Percentiles rank a stretch among this genome's conserved stretches.
phyloP scores from a whole-genome alignment of 345 rosid species.

The Citrus maxima region DNA sequence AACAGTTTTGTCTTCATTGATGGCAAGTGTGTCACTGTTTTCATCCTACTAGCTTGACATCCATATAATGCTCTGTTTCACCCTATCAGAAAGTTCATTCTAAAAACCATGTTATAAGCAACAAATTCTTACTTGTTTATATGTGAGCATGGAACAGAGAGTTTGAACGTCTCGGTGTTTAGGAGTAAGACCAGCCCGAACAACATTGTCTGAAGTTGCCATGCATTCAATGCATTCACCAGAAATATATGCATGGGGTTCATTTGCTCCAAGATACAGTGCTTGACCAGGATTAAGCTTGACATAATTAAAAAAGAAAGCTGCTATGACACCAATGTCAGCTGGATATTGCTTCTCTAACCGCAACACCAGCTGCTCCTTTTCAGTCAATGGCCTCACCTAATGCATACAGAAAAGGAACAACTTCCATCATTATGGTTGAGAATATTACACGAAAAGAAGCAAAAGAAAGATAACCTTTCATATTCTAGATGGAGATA shows the following conservation, averaged over 20 bases:
- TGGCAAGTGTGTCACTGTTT: background rate
- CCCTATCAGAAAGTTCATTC: background rate
- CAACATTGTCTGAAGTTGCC: constrained; percentile 99
- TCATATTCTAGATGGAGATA: background rate
- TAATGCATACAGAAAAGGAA: constrained; percentile 19
- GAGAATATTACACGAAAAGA: background rate
- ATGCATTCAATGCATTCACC: constrained; percentile 97
- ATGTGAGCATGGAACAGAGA: constrained; percentile 94
- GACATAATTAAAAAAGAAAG: constrained; percentile 84
- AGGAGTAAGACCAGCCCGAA: constrained; percentile 97
- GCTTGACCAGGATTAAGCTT: constrained; percentile 96
- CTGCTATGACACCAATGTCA: constrained; percentile 84
- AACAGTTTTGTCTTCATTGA: background rate
- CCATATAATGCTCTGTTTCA: background rate
- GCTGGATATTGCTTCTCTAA: constrained; percentile 85
- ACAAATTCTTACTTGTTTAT: constrained; percentile 62
- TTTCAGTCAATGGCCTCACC: constrained; percentile 78
- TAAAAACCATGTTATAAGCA: background rate
- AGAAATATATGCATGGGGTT: constrained; percentile 85
- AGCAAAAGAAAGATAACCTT: background rate
- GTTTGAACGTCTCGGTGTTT: constrained; percentile 80
- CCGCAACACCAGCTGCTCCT: constrained; percentile 75
- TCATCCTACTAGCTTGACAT: background rate
- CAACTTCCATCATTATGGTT: background rate
- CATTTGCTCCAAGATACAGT: constrained; percentile 89